Evolutionary conservation across 2,329 filamentous ascomycete genomes (phyloP), one percentile per base, ranked within the genome.

Genomic region (Chalara sp.): DNA sequence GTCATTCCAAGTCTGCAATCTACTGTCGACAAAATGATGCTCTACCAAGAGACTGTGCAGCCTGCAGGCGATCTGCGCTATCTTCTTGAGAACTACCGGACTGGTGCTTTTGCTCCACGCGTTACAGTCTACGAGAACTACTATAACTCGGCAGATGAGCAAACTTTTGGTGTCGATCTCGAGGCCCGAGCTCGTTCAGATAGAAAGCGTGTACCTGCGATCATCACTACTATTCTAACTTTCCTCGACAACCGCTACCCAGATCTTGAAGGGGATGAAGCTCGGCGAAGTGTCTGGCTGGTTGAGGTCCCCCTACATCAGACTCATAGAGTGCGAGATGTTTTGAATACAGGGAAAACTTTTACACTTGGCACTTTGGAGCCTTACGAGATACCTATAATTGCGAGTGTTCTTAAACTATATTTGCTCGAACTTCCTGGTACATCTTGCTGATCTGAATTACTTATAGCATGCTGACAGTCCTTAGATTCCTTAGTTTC

Each of bases 1-100:
- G 92, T 96, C 62, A 97, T 99, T 56, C 95, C 93, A 13, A 95
- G 88, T 64, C 74, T 99, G 55, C 93, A 97, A 70, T 92, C 92
- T 53, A 90, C 91, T 0, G 90, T 99, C 29, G 93, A 99, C 72
- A 90, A 95, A 66, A 96, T 99, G 91, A 90, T 99, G 84, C 78
- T 99, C 44, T 99, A 95, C 72, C 93, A 99, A 68, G 93, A 99
- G 74, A 97, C 93, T 0, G 88, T 99, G n/a, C 93, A 97, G 68
- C 93, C 93, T 5, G 68, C 84, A 45, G 87, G 89, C 39, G 93
- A 99, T 68, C 73, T 99, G 59, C 81, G 93, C 56, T 99, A 97
- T 68, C 79, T 99, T 53, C 77, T 99, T 44, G 93, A 99, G 72
- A 99, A 92, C 67, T 99, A 99, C 71, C 86, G 91, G 56, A 99